Evolutionary conservation across 176 grass and related monocot species (phyloP), one percentile per base, ranked within the genome.

Genomic region (Tillandsia leiboldiana): DNA sequence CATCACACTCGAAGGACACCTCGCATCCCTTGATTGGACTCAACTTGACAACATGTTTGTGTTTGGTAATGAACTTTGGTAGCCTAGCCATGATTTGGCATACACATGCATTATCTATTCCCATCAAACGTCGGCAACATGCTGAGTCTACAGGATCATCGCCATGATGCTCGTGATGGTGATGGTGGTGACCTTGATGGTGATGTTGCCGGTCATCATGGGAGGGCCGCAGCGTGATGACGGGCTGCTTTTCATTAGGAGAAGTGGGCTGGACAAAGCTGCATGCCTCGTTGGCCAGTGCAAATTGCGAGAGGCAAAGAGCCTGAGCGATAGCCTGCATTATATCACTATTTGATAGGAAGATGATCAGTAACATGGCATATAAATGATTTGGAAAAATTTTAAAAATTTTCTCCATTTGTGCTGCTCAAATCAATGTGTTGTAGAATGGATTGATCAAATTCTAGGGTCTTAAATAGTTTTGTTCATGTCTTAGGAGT

Each of bases 281-380:
- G 83, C 90, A 94, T 1, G 83, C 87, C 69, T 90, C 87, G 13
- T 81, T 85, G 22, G 86, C 86, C 9, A 94, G 75, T 42, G 79
- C 88, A 73, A 90, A 82, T 68, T 94, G 86, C 11, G 86, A 90
- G 33, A 77, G 73, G 75, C 90, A 94, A 77, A 84, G 83, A 67
- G 75, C 81, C 67, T 90, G 90, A 0, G 75, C 75, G 24, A 68
- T 67, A 20, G 67, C 78, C 50, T 70, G 24, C 47, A 20, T 69
- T 15, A 10, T 33, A 15, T 49, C 20, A 50, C 50, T 71, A 14
- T 66, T 48, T 14, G 72, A 48, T 73, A 74, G 8, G 1, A 72
- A 13, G 57, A 85, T 1, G 63, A 87, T 50, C 0, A 81, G 53
- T 58, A 58, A 17, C 12, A 58, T 58, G 53, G 53, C 12, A n/a